These are phyloP conservation scores for Nitzschia inconspicua DNA, from an alignment of 108 stramenopile species.

Conservation along the genomic window DNA sequence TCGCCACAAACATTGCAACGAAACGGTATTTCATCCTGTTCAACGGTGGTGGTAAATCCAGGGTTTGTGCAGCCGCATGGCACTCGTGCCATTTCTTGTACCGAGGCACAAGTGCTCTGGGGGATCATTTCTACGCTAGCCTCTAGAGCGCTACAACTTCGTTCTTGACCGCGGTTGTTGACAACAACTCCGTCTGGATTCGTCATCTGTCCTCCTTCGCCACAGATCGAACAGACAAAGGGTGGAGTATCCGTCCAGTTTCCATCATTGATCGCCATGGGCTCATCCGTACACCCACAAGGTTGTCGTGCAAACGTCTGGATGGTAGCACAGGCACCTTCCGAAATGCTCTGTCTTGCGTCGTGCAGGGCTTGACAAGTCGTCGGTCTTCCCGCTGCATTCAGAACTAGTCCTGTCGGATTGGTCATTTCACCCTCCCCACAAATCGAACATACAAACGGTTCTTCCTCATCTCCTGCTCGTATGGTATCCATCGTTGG, in stretches of 20 bases:
- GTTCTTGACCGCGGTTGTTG: background rate
- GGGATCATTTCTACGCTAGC: slow-evolving; percentile 3
- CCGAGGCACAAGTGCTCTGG: background rate
- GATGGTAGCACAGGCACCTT: background rate
- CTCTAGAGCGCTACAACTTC: slow-evolving; percentile 1
- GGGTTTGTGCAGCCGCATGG: slow-evolving; percentile 6
- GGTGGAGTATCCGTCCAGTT: background rate
- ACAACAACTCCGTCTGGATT: slow-evolving; percentile 8
- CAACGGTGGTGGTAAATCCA: background rate
- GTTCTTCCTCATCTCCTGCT: background rate
- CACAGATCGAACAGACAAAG: slow-evolving; percentile 7
- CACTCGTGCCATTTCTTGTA: slow-evolving; percentile 3
- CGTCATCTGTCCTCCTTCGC: background rate
- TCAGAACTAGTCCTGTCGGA: slow-evolving; percentile 2
- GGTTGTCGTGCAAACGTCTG: background rate
- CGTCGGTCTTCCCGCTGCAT: background rate
- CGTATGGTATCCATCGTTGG: background rate
- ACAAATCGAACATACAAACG: slow-evolving; percentile 21
- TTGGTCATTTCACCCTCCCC: slow-evolving; percentile 6
- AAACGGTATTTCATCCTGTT: background rate
- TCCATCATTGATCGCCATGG: background rate
- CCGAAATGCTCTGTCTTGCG: background rate
- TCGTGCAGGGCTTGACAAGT: slow-evolving; percentile 7
- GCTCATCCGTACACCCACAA: slow-evolving; percentile 1
- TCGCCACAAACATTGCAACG: slow-evolving; percentile 19